These are phyloP conservation scores for Populus pruinosa DNA, from an alignment of 345 rosid genomes.

Conservation along the genomic window DNA sequence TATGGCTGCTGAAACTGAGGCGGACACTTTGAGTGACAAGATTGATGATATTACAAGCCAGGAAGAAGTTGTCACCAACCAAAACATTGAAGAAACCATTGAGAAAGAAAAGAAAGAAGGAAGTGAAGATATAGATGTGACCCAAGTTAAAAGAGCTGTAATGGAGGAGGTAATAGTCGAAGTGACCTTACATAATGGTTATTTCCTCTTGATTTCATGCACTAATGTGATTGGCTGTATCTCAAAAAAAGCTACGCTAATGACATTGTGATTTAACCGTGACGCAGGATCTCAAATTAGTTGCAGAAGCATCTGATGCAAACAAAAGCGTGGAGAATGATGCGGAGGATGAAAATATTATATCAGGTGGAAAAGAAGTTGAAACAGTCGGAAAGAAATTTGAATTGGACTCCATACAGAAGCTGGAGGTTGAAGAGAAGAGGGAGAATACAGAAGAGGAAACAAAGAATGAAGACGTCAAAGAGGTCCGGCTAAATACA, in stretches of 20 bases:
- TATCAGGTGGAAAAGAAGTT: background rate
- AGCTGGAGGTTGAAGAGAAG: background rate
- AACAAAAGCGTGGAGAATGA: background rate
- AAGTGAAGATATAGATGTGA: slow-evolving; percentile 6
- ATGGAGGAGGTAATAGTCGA: slow-evolving; percentile 17
- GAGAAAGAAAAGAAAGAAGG: slow-evolving; percentile 4
- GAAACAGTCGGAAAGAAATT: background rate
- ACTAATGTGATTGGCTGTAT: background rate
- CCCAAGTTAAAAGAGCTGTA: background rate
- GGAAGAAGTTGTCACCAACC: slow-evolving; percentile 6
- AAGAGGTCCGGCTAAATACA: slow-evolving; percentile 27
- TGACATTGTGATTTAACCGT: background rate
- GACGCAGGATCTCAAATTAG: slow-evolving; percentile 6
- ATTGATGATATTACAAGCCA: background rate
- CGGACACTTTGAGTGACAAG: background rate
- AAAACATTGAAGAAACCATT: slow-evolving; percentile 5
- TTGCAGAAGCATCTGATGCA: background rate
- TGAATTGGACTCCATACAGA: background rate
- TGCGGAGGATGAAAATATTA: background rate
- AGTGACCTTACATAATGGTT: background rate
- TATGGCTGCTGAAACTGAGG: slow-evolving; percentile 5
- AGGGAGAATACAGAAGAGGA: slow-evolving; percentile 17
- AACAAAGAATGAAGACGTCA: slow-evolving; percentile 20
- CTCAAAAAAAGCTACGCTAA: background rate
- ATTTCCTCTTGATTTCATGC: background rate